A percentile compares a stretch with the other conserved stretches of the same genome.
Conservation (phyloP, 129 eudicot genomes). For the Artemisia annua region DNA sequence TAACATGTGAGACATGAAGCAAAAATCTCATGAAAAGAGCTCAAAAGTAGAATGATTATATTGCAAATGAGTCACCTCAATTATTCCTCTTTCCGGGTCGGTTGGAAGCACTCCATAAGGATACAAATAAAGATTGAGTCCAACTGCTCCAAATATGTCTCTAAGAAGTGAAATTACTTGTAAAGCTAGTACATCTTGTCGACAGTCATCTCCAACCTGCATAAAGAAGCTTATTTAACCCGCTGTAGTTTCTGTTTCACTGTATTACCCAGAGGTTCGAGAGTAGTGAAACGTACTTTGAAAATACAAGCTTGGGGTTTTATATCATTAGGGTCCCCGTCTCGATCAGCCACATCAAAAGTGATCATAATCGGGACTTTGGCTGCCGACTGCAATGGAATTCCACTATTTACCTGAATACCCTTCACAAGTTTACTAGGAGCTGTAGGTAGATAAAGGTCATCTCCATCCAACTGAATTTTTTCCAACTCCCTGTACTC, state of each 20-base stretch:
- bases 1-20: background rate
- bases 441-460: constrained; percentile 95
- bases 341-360: constrained; percentile 83
- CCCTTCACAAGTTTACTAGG: constrained; percentile 89
- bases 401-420: constrained; percentile 93
- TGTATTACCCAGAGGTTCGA: no score
- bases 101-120: constrained; percentile 99
- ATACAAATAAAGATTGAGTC: constrained; percentile 76
- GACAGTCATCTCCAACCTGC: constrained; percentile 98
- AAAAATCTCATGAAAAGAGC: background rate
- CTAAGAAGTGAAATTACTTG: constrained; percentile 93
- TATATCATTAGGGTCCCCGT: constrained; percentile 67
- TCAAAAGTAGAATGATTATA: constrained; percentile 12
- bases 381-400: constrained; percentile 97
- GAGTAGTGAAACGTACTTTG: no score
- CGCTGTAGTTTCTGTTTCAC: no score
- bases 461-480: constrained; percentile 83
- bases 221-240: constrained; percentile 27
- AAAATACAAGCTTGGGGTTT: constrained; percentile 98
- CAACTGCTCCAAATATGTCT: constrained; percentile 88
- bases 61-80: constrained; percentile 58
- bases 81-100: constrained; percentile 93
- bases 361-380: constrained; percentile 99
- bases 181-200: constrained; percentile 97
- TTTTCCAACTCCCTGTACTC: constrained; percentile 83